phyloP scores from a whole-genome alignment of 1,139 yeast genomes.

The Saccharomyces hybrid region DNA sequence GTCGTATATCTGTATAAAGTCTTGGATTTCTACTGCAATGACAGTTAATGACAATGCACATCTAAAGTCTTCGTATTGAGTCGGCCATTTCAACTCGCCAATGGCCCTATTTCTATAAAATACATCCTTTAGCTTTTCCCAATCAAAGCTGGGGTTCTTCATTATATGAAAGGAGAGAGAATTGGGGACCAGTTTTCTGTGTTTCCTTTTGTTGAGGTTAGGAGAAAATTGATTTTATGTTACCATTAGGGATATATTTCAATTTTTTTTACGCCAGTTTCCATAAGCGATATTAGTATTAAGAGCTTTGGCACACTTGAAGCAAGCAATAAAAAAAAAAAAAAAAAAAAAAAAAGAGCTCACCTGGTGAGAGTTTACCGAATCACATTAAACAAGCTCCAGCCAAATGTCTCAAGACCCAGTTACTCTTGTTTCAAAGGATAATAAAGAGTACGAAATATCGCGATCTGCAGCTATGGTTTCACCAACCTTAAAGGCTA shows the following conservation, averaged over 20 bases:
- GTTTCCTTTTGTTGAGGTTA: neutral
- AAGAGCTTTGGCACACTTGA: neutral
- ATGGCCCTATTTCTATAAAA: constrained; percentile 44
- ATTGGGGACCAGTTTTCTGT: neutral
- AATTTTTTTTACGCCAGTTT: neutral
- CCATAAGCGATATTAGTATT: neutral
- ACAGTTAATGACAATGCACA: constrained; percentile 19
- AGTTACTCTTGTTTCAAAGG: constrained; percentile 69
- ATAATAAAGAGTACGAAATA: constrained; percentile 58
- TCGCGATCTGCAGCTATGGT: constrained; percentile 73
- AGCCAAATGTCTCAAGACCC: constrained; percentile 29
- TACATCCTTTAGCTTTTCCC: constrained; percentile 60
- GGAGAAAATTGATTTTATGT: neutral
- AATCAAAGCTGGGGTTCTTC: constrained; percentile 42
- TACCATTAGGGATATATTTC: neutral
- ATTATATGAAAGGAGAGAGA: constrained; percentile 2
- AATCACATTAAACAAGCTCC: neutral
- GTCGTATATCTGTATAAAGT: constrained; percentile 17
- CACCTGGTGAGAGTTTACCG: too few species aligned
- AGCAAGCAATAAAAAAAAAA: neutral
- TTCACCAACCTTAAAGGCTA: constrained; percentile 70
- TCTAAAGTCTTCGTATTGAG: constrained; percentile 7
- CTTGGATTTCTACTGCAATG: constrained; percentile 18
- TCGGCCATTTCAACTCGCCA: constrained; percentile 19
- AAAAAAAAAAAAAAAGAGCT: neutral